Evolutionary conservation across 2,329 filamentous ascomycete species (phyloP), one percentile per base, ranked within the genome.

Genomic region (Davidsoniella neocaledoniae): DNA sequence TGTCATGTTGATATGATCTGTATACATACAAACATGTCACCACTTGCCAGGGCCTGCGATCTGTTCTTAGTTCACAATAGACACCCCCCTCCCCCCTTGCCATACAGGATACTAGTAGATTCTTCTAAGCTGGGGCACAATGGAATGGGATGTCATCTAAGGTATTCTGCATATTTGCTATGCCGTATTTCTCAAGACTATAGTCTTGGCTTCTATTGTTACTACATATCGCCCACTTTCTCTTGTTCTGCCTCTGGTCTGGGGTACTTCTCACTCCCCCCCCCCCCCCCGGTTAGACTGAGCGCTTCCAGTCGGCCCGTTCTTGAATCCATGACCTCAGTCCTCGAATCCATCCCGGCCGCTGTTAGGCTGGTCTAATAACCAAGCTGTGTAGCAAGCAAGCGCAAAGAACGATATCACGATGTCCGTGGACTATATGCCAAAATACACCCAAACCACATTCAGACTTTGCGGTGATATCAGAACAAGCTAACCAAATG

Each of bases 241-340:
- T 36, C 36, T 46, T 10, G 25, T 46, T 29, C 3, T 21, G 37
- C 29, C 10, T 46, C 33, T 23, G n/a, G 29, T 21, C n/a, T 46
- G 29, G 16, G n/a, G 38, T 26, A n/a, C 48, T 29, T 39, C 16
- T 36, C 14, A 14, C 36, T 33, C 17, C 8, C 23, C 36, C 12
- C 19, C 23, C 23, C 38, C 37, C 43, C 46, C 37, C 51, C 36
- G 37, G 49, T 8, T 16, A 46, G 25, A 37, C 49, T 50, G 49
- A 42, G 49, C 21, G 33, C 39, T 12, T 46, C 47, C 38, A 53
- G 46, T 53, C 51, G 51, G 51, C 51, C 51, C 51, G 44, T 50
- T 52, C 43, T 40, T 19, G 37, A 37, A 21, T 25, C 43, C 43
- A 43, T 49, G 29, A 46, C 51, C 46, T 53, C 46, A 33, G 8